A percentile compares a stretch with the other conserved stretches of the same genome.
These are phyloP conservation scores for Marasmius sp. DNA, from an alignment of 1,284 basidiomycete species.

Conservation along the genomic window DNA sequence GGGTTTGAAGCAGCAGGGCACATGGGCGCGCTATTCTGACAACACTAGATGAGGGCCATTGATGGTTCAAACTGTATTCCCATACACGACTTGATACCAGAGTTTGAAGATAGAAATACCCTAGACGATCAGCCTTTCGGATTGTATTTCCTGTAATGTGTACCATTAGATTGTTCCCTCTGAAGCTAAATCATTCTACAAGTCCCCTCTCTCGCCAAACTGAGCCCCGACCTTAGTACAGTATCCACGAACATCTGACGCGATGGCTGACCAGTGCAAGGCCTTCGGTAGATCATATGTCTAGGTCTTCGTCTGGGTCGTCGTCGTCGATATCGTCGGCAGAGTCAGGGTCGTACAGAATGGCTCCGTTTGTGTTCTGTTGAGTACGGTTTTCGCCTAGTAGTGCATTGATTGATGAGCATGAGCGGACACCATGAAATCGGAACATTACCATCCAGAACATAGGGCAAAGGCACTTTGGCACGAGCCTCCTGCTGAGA, in stretches of 20 bases:
- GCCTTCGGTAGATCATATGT: slow-evolving; percentile 51
- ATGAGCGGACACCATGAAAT: not conserved
- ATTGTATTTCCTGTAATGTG: too few relatives aligned
- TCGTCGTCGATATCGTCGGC: slow-evolving; percentile 89
- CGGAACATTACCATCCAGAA: slow-evolving; percentile 62
- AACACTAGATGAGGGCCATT: not conserved
- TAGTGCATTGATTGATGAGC: not conserved
- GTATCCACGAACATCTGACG: too few relatives aligned
- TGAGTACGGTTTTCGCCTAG: slow-evolving; percentile 1
- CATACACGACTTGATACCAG: not conserved
- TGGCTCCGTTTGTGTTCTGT: slow-evolving; percentile 25
- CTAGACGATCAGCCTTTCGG: not conserved
- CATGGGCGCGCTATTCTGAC: slow-evolving; percentile 10
- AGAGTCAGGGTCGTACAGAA: slow-evolving; percentile 80
- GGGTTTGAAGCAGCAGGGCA: slow-evolving; percentile 7
- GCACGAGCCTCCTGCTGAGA: slow-evolving; percentile 80
- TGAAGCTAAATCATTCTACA: too few relatives aligned
- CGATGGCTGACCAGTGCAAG: not conserved
- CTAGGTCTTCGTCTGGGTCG: slow-evolving; percentile 87
- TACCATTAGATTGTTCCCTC: too few relatives aligned
- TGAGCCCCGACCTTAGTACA: too few relatives aligned
- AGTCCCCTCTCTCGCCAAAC: too few relatives aligned
- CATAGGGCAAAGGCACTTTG: slow-evolving; percentile 84
- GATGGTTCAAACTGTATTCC: not conserved
- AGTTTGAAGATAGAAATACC: not conserved